A percentile compares a stretch with the other conserved stretches of the same genome.
phyloP scores from a whole-genome alignment of 31 red algal species.

The Asparagopsis taxiformis region DNA sequence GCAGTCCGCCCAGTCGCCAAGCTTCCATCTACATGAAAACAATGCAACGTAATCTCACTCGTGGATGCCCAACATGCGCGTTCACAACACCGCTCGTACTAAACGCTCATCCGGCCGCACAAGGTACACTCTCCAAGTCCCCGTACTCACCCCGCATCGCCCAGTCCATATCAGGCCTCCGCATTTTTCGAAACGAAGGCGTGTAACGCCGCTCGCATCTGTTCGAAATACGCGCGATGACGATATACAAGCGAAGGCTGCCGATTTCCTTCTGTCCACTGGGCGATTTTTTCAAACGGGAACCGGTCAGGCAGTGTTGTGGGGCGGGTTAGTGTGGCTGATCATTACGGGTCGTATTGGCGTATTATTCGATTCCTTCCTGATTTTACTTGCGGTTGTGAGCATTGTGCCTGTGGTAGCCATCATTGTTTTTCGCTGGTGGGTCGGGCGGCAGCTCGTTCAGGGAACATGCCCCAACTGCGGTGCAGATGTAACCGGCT shows the following conservation, averaged over 20 bases:
- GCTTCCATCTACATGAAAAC: too few species aligned
- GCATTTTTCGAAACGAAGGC: background rate
- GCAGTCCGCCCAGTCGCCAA: too few species aligned
- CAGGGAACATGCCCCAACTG: slow-evolving; percentile 83
- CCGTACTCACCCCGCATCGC: too few species aligned
- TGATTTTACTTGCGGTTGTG: slow-evolving; percentile 75
- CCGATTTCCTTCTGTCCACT: slow-evolving; percentile 49
- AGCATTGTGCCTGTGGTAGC: slow-evolving; percentile 79
- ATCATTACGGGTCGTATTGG: slow-evolving; percentile 87
- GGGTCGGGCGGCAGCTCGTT: slow-evolving; percentile 68
- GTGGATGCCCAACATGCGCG: too few species aligned
- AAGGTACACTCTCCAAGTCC: too few species aligned
- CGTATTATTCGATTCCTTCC: slow-evolving; percentile 88
- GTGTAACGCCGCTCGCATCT: background rate
- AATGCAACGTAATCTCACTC: too few species aligned
- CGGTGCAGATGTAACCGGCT: slow-evolving; percentile 62
- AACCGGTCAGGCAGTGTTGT: slow-evolving; percentile 71
- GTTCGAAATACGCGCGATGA: slow-evolving; percentile 7
- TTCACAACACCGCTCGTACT: background rate
- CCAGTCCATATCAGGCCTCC: too few species aligned
- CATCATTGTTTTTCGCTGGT: slow-evolving; percentile 82
- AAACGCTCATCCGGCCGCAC: too few species aligned
- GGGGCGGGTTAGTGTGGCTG: slow-evolving; percentile 86
- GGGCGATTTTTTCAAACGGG: slow-evolving; percentile 69
- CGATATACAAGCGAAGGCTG: background rate